phyloP scores from a whole-genome alignment of 495 filamentous ascomycete species.

The Tuber indicum region DNA sequence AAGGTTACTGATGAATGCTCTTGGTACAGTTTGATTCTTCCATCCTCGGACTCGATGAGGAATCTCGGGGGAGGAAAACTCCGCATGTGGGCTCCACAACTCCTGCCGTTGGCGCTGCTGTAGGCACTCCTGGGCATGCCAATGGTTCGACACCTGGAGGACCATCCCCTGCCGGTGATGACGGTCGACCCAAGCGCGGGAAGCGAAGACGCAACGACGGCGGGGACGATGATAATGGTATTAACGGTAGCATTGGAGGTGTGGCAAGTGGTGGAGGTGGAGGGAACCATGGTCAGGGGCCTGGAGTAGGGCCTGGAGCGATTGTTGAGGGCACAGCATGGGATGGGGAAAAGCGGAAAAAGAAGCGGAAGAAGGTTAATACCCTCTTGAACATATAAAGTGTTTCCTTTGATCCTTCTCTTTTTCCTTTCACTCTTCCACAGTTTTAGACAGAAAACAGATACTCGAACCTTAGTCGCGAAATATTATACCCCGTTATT shows the following conservation, averaged over 20 bases:
- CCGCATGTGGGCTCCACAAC: constrained; percentile 24
- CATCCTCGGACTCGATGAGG: constrained; percentile 55
- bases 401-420: constrained; percentile 1
- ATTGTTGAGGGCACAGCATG: constrained; percentile 40
- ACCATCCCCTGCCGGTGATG: constrained; percentile 43
- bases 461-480: constrained; percentile 9
- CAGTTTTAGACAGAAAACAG: constrained; percentile 15
- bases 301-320: constrained; percentile 10
- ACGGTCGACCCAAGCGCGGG: constrained; percentile 52
- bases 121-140: constrained; percentile 31
- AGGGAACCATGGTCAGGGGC: background rate
- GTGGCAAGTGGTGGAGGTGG: constrained; percentile 29
- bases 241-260: constrained; percentile 29
- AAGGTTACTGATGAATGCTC: constrained; percentile 11
- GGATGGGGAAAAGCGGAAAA: constrained; percentile 41
- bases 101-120: constrained; percentile 22
- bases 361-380: constrained; percentile 44
- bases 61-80: constrained; percentile 42
- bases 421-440: constrained; percentile 8
- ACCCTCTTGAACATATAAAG: constrained; percentile 12
- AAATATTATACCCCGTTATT: background rate
- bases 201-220: constrained; percentile 63
- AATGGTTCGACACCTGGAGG: constrained; percentile 43
- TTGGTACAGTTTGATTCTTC: constrained; percentile 39
- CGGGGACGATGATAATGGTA: constrained; percentile 49